Evolutionary conservation across 106 monocot genomes (phyloP).

Genomic region (Allium sativum): DNA sequence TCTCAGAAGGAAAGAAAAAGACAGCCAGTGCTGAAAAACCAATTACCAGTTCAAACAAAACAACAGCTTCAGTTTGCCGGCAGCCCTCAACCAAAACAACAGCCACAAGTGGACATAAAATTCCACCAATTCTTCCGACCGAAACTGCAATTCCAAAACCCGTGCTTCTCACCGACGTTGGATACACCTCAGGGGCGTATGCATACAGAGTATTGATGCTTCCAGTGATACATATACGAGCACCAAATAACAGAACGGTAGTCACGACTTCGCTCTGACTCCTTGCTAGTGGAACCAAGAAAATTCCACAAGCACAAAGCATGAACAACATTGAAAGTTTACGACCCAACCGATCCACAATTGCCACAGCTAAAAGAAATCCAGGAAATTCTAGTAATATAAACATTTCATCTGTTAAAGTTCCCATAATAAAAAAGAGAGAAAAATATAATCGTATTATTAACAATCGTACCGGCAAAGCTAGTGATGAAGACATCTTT

Average conservation of each 20-base stretch:
- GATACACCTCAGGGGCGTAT: constrained; percentile 85
- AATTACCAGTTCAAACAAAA: constrained; percentile 37
- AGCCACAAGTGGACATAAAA: constrained; percentile 53
- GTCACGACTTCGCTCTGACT: constrained; percentile 26
- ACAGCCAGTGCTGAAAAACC: constrained; percentile 32
- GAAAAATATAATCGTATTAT: background rate
- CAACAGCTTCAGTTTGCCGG: constrained; percentile 27
- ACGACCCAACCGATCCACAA: constrained; percentile 65
- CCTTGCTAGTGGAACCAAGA: constrained; percentile 46
- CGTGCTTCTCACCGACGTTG: constrained; percentile 48
- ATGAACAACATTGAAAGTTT: constrained; percentile 53
- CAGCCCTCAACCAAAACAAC: constrained; percentile 43
- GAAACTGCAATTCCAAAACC: constrained; percentile 40
- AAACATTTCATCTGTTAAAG: background rate
- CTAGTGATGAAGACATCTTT: constrained; percentile 71
- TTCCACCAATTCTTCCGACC: constrained; percentile 48
- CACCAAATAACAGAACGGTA: constrained; percentile 57
- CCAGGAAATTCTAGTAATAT: constrained; percentile 62
- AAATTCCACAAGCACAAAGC: constrained; percentile 50
- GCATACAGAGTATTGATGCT: constrained; percentile 60
- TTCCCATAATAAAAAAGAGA: background rate
- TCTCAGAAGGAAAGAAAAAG: constrained; percentile 44
- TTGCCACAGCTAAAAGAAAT: constrained; percentile 40
- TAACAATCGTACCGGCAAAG: constrained; percentile 37
- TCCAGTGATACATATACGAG: constrained; percentile 58